Evolutionary conservation across 495 filamentous ascomycete genomes (phyloP).

Genomic region (Copromyces sp.): DNA sequence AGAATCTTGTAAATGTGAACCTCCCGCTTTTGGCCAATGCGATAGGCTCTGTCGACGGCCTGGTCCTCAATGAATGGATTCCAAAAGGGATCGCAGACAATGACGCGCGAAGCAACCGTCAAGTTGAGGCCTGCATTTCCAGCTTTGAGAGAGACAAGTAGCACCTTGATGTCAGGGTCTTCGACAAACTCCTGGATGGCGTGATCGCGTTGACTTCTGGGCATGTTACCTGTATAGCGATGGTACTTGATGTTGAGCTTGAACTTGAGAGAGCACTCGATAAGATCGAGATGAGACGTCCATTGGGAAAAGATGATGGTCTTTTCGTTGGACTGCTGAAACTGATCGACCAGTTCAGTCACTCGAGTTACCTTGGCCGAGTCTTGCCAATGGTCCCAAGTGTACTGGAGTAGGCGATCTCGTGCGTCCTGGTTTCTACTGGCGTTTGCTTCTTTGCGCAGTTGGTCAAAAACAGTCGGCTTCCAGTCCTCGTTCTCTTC

Average conservation of each 20-base stretch:
- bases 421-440: conserved; percentile 51
- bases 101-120: conserved; percentile 74
- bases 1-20: conserved; percentile 78
- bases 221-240: conserved; percentile 87
- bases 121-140: conserved; percentile 90
- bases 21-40: conserved; percentile 67
- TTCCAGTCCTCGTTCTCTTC: neutral
- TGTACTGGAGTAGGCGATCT: conserved; percentile 50
- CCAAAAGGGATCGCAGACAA: conserved; percentile 94
- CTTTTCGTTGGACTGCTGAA: conserved; percentile 49
- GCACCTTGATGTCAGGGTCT: conserved; percentile 53
- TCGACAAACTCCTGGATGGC: conserved; percentile 67
- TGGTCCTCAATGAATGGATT: conserved; percentile 94
- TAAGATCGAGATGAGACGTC: conserved; percentile 81
- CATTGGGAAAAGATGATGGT: conserved; percentile 92
- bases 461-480: conserved; percentile 12
- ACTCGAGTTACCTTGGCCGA: conserved; percentile 75
- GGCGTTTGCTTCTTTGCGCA: conserved; percentile 41
- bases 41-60: conserved; percentile 86
- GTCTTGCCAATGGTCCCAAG: conserved; percentile 58
- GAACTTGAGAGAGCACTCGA: conserved; percentile 75
- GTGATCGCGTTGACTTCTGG: conserved; percentile 52
- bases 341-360: conserved; percentile 49
- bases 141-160: conserved; percentile 83
- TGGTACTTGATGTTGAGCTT: conserved; percentile 46